Evolutionary conservation across 768 basidiomycete species (phyloP).

Genomic region (Tricholoma flavovirens): DNA sequence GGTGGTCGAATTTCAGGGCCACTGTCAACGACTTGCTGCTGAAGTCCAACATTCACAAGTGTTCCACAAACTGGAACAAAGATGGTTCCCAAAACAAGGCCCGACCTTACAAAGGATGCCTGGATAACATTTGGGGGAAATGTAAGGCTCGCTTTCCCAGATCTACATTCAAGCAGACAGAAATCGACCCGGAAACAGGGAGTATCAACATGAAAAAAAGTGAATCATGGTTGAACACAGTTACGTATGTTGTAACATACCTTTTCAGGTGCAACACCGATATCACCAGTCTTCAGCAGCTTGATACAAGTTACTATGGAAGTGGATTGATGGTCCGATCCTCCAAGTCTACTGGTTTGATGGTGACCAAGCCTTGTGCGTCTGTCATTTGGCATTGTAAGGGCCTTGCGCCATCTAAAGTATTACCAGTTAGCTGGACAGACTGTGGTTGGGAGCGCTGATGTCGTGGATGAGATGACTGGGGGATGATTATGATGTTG

Average conservation of each 20-base stretch:
- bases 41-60: conserved; percentile 26
- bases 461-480: too few species aligned
- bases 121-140: conserved; percentile 19
- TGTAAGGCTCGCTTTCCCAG: conserved; percentile 34
- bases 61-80: conserved; percentile 8
- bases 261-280: conserved; percentile 33
- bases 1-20: conserved; percentile 12
- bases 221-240: conserved; percentile 33
- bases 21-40: conserved; percentile 25
- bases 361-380: too few species aligned
- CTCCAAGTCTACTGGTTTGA: too few species aligned
- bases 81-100: conserved; percentile 7
- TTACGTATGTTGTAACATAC: conserved; percentile 23
- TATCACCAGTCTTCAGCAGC: conserved; percentile 27
- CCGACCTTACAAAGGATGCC: conserved; percentile 15
- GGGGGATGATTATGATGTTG: too few species aligned
- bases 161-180: conserved; percentile 10
- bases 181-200: conserved; percentile 23
- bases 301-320: too few species aligned
- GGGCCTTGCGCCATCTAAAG: too few species aligned
- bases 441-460: too few species aligned
- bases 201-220: conserved; percentile 24
- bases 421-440: too few species aligned
- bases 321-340: too few species aligned
- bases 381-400: too few species aligned